phyloP scores from a whole-genome alignment of 169 alveolate species.

The Eimeria falciformis region DNA sequence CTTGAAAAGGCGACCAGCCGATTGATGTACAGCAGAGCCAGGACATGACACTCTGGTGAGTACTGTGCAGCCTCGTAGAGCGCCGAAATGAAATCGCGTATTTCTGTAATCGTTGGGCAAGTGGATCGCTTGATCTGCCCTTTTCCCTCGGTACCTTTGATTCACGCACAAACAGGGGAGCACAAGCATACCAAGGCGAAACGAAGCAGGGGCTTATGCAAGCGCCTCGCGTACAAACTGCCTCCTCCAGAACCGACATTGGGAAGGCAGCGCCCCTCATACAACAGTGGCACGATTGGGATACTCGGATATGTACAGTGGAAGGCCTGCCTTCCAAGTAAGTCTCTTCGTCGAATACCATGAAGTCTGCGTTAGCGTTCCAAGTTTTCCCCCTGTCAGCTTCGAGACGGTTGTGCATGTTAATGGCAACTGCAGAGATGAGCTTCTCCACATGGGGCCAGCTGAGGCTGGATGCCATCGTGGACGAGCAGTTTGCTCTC shows the following conservation, averaged over 20 bases:
- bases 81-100: slow-evolving; percentile 90
- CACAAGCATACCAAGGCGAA: no score
- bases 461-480: slow-evolving; percentile 26
- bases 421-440: slow-evolving; percentile 20
- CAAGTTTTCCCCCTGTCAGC: slow-evolving; percentile 20
- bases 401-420: slow-evolving; percentile 21
- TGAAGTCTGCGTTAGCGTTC: not conserved
- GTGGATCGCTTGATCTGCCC: slow-evolving; percentile 78
- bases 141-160: not conserved
- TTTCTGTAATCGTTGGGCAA: slow-evolving; percentile 90
- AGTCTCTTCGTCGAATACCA: slow-evolving; percentile 32
- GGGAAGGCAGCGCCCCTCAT: no score
- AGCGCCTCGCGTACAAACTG: not conserved
- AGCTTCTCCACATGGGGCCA: slow-evolving; percentile 41
- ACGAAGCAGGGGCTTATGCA: no score
- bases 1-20: slow-evolving; percentile 88
- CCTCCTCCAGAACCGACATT: not conserved
- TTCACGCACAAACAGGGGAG: no score
- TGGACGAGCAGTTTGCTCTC: slow-evolving; percentile 3
- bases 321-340: slow-evolving; percentile 21
- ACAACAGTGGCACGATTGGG: no score
- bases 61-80: slow-evolving; percentile 91
- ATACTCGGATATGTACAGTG: no score
- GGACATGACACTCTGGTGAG: slow-evolving; percentile 91
- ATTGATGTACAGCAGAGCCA: slow-evolving; percentile 90